phyloP scores from a whole-genome alignment of 495 filamentous ascomycete genomes.

The Tuber brumale region DNA sequence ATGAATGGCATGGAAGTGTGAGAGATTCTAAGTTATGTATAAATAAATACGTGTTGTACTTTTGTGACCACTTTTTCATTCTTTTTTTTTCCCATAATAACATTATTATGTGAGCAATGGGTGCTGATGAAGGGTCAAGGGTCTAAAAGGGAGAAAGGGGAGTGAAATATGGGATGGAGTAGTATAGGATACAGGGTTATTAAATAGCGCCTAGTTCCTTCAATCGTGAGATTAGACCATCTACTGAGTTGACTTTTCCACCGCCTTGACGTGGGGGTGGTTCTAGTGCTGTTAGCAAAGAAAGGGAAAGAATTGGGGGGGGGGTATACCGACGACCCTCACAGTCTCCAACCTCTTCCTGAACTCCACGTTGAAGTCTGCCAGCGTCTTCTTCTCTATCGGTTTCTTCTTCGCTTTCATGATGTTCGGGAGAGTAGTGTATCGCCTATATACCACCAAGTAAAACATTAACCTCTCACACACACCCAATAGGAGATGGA shows the following conservation, averaged over 20 bases:
- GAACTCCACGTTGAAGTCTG: conserved; percentile 69
- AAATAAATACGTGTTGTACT: neutral
- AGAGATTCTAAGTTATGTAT: neutral
- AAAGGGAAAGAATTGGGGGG: neutral
- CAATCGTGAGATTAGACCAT: conserved; percentile 80
- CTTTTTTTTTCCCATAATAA: neutral
- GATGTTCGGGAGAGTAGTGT: conserved; percentile 92
- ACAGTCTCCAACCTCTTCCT: conserved; percentile 74
- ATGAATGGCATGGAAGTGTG: neutral
- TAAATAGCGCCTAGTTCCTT: conserved; percentile 78
- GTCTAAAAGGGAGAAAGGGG: neutral
- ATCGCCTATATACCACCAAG: conserved; percentile 50
- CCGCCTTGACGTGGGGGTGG: conserved; percentile 83
- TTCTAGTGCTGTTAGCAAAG: conserved; percentile 51
- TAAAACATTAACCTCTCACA: conserved; percentile 1
- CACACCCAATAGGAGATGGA: neutral
- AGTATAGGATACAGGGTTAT: conserved; percentile 5
- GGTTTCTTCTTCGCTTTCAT: conserved; percentile 99
- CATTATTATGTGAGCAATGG: neutral
- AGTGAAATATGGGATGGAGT: neutral
- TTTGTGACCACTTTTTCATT: neutral
- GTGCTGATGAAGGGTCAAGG: neutral
- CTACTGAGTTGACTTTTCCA: conserved; percentile 94
- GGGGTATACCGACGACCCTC: conserved; percentile 67
- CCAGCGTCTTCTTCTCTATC: conserved; percentile 79